These are phyloP conservation scores for Pouteria campechiana DNA, from an alignment of 179 eudicot species.

Conservation along the genomic window DNA sequence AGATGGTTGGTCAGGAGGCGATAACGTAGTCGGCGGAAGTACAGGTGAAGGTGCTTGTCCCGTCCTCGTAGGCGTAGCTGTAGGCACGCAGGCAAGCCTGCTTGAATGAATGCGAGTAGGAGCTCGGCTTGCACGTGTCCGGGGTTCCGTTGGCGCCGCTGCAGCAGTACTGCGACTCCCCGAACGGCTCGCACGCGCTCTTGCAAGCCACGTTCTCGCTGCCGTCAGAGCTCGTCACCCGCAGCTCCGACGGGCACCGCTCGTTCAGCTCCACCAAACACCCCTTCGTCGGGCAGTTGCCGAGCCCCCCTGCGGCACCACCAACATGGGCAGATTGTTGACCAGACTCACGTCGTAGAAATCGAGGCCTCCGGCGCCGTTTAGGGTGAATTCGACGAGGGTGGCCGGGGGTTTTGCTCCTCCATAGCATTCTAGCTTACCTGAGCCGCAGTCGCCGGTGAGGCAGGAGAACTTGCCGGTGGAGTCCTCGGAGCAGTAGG, in stretches of 20 bases:
- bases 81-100: constrained; percentile 73
- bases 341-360: constrained; percentile 87
- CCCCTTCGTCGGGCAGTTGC: constrained; percentile 59
- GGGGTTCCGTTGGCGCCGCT: constrained; percentile 62
- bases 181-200: constrained; percentile 85
- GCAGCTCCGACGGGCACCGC: constrained; percentile 59
- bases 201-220: constrained; percentile 52
- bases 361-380: constrained; percentile 51
- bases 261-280: constrained; percentile 56
- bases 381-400: constrained; percentile 72
- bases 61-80: constrained; percentile 86
- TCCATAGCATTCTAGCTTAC: constrained; percentile 51
- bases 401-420: constrained; percentile 67
- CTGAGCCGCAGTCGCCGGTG: constrained; percentile 89
- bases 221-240: constrained; percentile 26
- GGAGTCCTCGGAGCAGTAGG: constrained; percentile 41
- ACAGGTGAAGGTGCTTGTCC: constrained; percentile 78
- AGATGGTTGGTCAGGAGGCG: constrained; percentile 61
- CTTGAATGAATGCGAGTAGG: constrained; percentile 60
- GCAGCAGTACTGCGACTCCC: constrained; percentile 60
- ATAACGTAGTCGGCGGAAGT: constrained; percentile 49
- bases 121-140: constrained; percentile 65
- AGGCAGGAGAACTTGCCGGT: constrained; percentile 48
- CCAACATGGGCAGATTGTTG: constrained; percentile 75
- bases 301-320: constrained; percentile 54